Conservation (phyloP, 106 monocot genomes). For the Platanthera guangdongensis region DNA sequence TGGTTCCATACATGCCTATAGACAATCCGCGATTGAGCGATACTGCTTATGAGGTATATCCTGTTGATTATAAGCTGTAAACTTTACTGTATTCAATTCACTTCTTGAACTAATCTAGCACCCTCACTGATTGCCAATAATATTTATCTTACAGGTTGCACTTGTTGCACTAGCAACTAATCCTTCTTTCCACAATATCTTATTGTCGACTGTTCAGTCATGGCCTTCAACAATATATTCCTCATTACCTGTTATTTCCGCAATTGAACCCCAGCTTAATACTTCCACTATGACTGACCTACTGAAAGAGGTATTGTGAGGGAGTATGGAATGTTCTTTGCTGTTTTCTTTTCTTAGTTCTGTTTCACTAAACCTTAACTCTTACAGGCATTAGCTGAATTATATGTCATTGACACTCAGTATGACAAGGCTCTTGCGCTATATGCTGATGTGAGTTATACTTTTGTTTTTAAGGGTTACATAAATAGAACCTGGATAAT, state of each 20-base stretch:
- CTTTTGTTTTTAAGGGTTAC: neutral
- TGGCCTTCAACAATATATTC: slow-evolving; percentile 85
- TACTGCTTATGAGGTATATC: slow-evolving; percentile 85
- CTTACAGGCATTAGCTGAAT: slow-evolving; percentile 76
- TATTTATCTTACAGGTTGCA: slow-evolving; percentile 50
- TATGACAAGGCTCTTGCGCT: slow-evolving; percentile 79
- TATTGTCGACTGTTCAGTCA: slow-evolving; percentile 68
- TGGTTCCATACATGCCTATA: slow-evolving; percentile 93
- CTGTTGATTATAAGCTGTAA: neutral
- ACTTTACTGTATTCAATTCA: neutral
- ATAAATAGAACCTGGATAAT: neutral
- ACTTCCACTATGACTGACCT: slow-evolving; percentile 64
- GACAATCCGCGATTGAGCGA: slow-evolving; percentile 81
- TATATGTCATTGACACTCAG: slow-evolving; percentile 73
- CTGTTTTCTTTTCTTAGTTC: neutral
- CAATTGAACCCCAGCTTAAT: slow-evolving; percentile 84
- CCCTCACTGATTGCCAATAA: neutral
- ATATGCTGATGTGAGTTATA: slow-evolving; percentile 89
- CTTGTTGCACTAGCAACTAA: slow-evolving; percentile 91
- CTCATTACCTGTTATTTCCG: slow-evolving; percentile 82
- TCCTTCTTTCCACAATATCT: slow-evolving; percentile 76
- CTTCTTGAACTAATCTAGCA: neutral
- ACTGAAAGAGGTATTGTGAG: slow-evolving; percentile 78
- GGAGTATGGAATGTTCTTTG: slow-evolving; percentile 19
- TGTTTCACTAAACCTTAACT: neutral